phyloP scores from a whole-genome alignment of 2,329 filamentous ascomycete species.

The Helotiales sp. region DNA sequence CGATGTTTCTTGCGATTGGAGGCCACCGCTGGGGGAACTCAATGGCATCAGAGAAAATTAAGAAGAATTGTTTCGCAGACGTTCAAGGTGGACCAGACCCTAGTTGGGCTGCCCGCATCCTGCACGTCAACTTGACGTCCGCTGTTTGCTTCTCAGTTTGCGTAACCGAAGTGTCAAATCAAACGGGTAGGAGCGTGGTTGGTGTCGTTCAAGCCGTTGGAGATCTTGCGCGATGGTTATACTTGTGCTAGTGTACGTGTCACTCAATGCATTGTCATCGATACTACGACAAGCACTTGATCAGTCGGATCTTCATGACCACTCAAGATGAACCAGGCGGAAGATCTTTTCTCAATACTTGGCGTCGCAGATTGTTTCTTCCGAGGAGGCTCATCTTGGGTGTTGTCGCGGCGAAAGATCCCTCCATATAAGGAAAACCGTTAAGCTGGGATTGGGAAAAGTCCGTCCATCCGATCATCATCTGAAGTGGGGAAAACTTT shows the following conservation, averaged over 20 bases:
- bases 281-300: conserved; percentile 1
- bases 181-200: background rate
- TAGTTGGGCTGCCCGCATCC: background rate
- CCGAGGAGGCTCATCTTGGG: conserved; percentile 1
- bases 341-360: conserved; percentile 2
- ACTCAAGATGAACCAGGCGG: conserved; percentile 10
- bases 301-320: conserved; percentile 9
- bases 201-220: conserved; percentile 4
- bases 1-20: background rate
- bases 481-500: conserved; percentile 5
- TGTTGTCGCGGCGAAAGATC: conserved; percentile 3
- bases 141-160: background rate
- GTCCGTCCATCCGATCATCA: conserved; percentile 13
- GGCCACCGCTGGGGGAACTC: background rate
- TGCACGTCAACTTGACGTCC: background rate
- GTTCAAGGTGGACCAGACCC: background rate
- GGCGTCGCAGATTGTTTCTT: conserved; percentile 11
- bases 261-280: conserved; percentile 11
- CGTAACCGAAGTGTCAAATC: background rate
- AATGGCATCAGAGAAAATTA: background rate
- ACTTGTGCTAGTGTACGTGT: conserved; percentile 10
- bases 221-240: background rate
- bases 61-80: background rate
- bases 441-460: conserved; percentile 3
- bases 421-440: conserved; percentile 9